Evolutionary conservation across 306 rosid genomes (phyloP), one percentile per base, ranked within the genome.

Genomic region (Datisca glomerata): DNA sequence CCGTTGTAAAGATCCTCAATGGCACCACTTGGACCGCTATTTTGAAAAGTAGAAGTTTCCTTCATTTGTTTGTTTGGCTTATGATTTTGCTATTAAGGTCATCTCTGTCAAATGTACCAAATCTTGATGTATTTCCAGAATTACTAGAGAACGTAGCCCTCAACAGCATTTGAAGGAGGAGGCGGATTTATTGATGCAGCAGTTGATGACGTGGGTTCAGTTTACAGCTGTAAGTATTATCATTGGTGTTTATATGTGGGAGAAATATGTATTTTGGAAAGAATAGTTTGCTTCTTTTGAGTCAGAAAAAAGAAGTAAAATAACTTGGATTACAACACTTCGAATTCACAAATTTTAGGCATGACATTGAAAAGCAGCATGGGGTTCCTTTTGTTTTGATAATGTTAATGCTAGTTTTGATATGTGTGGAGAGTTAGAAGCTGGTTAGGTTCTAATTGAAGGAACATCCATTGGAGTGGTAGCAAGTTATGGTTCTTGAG

Each of bases 11-110:
- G 92, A 84, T 65, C 74, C 92, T 68, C 94, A 84, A 51, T 84
- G 94, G 94, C 94, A 79, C 75, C 66, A 79, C 72, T 66, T 84
- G 84, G 79, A 73, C 57, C 78, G 94, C 38, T 84, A 84, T 65
- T 84, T 84, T 61, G 92, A 84, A 64, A 84, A 84, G 94, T 84
- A 79, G n/a, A 68, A 51, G 49, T 53, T 42, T 46, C 51, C 68
- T 51, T 35, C 38, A 40, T 53, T 54, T 28, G n/a, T 52, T 60
- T 51, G 44, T 24, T 61, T 49, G 12, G 8, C 41, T 25, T 46
- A 18, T 14, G 3, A 56, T 37, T 56, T 36, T 24, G 16, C 18
- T 27, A 21, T 25, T 38, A 31, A n/a, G 28, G 42, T 17, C 49
- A 13, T 55, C 44, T 51, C 38, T 33, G 28, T 60, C 39, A 21